These are phyloP conservation scores for Penicillium tannophilum DNA, from an alignment of 495 filamentous ascomycete species.

Conservation along the genomic window DNA sequence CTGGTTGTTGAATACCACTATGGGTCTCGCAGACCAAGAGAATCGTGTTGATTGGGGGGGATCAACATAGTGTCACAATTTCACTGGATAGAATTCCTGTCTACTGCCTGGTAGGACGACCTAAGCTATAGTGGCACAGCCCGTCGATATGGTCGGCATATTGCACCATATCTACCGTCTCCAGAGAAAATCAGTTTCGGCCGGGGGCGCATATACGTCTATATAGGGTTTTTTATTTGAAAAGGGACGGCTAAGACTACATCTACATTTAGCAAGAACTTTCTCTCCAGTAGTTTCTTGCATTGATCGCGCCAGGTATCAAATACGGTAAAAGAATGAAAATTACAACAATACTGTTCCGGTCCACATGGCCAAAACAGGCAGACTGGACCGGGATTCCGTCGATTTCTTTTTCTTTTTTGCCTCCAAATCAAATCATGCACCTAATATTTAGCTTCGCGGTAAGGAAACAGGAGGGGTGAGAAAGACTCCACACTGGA, in stretches of 20 bases:
- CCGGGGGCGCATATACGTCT: neutral
- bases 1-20: neutral
- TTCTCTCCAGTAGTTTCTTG: neutral
- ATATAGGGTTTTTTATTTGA: neutral
- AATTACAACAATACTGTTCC: neutral
- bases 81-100: neutral
- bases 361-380: neutral
- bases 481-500: slow-evolving; percentile 1
- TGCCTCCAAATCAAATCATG: neutral
- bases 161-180: neutral
- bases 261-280: neutral
- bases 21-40: neutral
- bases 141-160: neutral
- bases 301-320: neutral
- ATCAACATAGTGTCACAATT: neutral
- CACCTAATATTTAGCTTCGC: slow-evolving; percentile 5
- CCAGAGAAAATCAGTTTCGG: neutral
- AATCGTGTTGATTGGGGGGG: neutral
- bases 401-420: neutral
- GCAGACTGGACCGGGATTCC: neutral
- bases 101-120: neutral
- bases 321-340: neutral
- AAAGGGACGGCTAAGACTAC: neutral
- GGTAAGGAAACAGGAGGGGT: neutral
- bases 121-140: neutral